Evolutionary conservation across 2,329 filamentous ascomycete species (phyloP).

Genomic region (Trichoderma sp.): DNA sequence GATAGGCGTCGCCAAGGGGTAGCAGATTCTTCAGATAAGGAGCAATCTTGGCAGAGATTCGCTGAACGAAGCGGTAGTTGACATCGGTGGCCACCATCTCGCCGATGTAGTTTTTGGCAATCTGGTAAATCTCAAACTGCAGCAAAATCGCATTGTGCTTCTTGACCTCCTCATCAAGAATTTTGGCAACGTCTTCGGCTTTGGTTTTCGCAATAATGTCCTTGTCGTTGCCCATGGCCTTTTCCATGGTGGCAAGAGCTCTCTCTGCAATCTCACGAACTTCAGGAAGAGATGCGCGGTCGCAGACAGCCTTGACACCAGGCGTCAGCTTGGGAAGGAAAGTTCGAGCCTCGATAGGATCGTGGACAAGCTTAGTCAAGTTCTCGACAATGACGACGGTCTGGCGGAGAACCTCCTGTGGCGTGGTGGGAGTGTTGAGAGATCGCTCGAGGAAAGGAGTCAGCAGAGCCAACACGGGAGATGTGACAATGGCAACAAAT

Average conservation of each 20-base stretch:
- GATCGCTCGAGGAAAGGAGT: constrained; percentile 94
- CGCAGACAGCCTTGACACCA: constrained; percentile 85
- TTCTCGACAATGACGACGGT: constrained; percentile 98
- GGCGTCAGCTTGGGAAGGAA: constrained; percentile 95
- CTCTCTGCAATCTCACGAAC: constrained; percentile 87
- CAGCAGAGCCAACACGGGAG: constrained; percentile 89
- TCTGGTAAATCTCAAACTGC: constrained; percentile 65
- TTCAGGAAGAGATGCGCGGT: constrained; percentile 89
- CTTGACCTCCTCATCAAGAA: constrained; percentile 77
- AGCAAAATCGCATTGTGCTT: constrained; percentile 65
- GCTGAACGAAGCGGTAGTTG: constrained; percentile 76
- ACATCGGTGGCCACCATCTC: constrained; percentile 87
- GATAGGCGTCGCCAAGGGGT: constrained; percentile 60
- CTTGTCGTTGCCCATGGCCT: constrained; percentile 81
- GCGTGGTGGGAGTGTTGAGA: constrained; percentile 85
- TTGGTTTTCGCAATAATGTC: constrained; percentile 68
- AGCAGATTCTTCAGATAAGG: constrained; percentile 79
- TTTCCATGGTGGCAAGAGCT: constrained; percentile 84
- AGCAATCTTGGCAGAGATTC: constrained; percentile 69
- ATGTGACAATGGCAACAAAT: constrained; percentile 96
- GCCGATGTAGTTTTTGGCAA: constrained; percentile 73
- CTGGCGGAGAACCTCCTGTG: constrained; percentile 92
- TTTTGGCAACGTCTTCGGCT: constrained; percentile 71
- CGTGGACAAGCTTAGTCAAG: constrained; percentile 96
- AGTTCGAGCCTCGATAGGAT: constrained; percentile 87